Base-by-base conservation (phyloP, 2,329 filamentous ascomycete species). In the Epichloe aotearoae region DNA sequence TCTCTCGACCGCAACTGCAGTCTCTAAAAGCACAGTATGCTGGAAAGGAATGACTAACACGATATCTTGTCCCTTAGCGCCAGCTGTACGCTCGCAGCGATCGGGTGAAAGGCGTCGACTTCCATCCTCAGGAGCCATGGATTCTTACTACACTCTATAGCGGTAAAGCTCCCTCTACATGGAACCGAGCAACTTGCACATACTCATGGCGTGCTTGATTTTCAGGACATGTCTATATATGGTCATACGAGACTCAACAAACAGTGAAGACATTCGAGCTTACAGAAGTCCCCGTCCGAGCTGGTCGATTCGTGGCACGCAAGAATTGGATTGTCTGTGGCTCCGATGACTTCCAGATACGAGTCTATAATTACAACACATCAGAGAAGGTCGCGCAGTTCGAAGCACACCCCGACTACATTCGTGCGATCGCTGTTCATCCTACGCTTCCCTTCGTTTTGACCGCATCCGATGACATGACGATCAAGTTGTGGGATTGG, bases 281-380 rank as follows among this genome's bases (percentile, higher is more conserved):
- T 58, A 96, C 91, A 66, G 93, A 98, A 76, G 93, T 98, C 47
- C 93, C 93, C 57, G 91, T 98, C 53, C 86, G 93, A 69, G 93
- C 93, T 55, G 93, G 93, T 64, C 87, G 93, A 61, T 98, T 98
- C 69, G 82, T 98, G 64, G 88, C 93, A 59, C 82, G 93, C 62
- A 98, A 98, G 82, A 98, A 97, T 71, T 98, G 93, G 93, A 94
- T 95, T 61, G 88, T 95, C 50, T 93, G 88, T 71, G 93, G 93
- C 64, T 98, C 85, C 59, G 88, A 95, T 73, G 88, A 95, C 73
- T 95, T 94, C 73, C 78, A 82, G 65, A 68, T 82, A 50, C 86
- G 91, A 60, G 87, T 95, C 56, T 95, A 95, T 79, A 97, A 98
- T 74, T 98, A 97, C 79, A 97, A 98, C 73, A 98, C 93, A 50